Evolutionary conservation across 768 basidiomycete genomes (phyloP), one percentile per base, ranked within the genome.

Genomic region (Rhizopogon vinicolor): DNA sequence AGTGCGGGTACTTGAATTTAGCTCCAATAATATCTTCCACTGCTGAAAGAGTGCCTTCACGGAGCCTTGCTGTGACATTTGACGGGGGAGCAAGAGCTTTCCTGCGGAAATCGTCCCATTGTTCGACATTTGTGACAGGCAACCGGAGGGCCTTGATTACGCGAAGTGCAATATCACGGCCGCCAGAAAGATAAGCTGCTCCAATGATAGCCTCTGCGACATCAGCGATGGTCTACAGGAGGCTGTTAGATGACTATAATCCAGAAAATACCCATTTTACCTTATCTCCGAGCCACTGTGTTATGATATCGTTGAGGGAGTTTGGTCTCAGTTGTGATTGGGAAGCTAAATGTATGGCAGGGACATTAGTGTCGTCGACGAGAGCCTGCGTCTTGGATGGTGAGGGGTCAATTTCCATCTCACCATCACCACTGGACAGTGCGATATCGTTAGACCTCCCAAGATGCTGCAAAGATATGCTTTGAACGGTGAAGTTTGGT

Each of bases 191-290:
- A 65, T 85, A 92, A 5, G 87, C 89, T 16, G 91, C 91, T 35
- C 87, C 92, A 28, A 93, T 83, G 56, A 93, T 83, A 3, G 92
- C 89, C 69, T 94, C 92, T 8, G 83, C 81, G 42, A 92, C 88
- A 69, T 94, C 92, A 48, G 92, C 91, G 29, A 92, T 76, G 19
- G 84, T 82, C 91, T 93, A 33, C 25, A 52, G 18, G 62, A 16
- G 22, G 39, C 41, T 49, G 48, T 69, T 52, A 65, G 48, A 8
- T 57, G 25, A 51, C 42, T 49, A 44, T 33, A 48, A 6, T 52
- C 42, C 48, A 55, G 46, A 41, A 50, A 37, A 14, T 37, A 28
- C 42, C 39, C 33, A 42, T 39, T 28, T 39, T 58, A 88, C 91
- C 83, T 93, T 93, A 72, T 92, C 89, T 44, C 87, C 90, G 4